Evolutionary conservation across 2,329 filamentous ascomycete species (phyloP).

Genomic region (Exophiala aquamarina): DNA sequence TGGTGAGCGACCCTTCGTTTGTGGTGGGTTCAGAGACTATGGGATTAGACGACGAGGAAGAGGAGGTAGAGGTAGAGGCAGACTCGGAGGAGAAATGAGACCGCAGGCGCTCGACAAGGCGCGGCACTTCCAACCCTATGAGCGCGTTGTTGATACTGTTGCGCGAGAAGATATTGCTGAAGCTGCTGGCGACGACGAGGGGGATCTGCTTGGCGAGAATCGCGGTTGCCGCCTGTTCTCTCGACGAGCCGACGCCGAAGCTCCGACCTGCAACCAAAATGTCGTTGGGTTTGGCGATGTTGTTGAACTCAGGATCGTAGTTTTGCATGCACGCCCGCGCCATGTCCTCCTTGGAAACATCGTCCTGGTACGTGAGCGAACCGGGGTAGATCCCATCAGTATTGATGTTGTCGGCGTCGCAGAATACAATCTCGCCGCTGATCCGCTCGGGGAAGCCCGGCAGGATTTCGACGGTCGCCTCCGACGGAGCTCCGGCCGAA

Average conservation of each 20-base stretch:
- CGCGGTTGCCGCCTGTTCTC: conserved; percentile 87
- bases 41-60: no score
- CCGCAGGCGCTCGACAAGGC: conserved; percentile 34
- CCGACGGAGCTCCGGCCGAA: no score
- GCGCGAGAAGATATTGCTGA: conserved; percentile 79
- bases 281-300: conserved; percentile 67
- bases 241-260: conserved; percentile 77
- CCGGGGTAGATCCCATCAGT: conserved; percentile 92
- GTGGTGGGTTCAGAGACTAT: no score
- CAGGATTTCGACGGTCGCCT: conserved; percentile 64
- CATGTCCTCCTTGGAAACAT: conserved; percentile 47
- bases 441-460: conserved; percentile 85
- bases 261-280: conserved; percentile 85
- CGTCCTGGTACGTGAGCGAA: conserved; percentile 63
- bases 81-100: conserved; percentile 36
- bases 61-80: no score
- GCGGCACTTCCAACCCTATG: conserved; percentile 37
- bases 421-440: conserved; percentile 83
- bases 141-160: conserved; percentile 44
- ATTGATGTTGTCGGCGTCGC: conserved; percentile 82
- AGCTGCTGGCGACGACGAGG: conserved; percentile 75
- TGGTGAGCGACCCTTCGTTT: no score
- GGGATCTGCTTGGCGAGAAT: conserved; percentile 78
- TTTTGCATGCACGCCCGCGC: conserved; percentile 90
- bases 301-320: conserved; percentile 79